Evolutionary conservation across 345 rosid genomes (phyloP), one percentile per base, ranked within the genome.

Genomic region (Mallotus nudiflorus): DNA sequence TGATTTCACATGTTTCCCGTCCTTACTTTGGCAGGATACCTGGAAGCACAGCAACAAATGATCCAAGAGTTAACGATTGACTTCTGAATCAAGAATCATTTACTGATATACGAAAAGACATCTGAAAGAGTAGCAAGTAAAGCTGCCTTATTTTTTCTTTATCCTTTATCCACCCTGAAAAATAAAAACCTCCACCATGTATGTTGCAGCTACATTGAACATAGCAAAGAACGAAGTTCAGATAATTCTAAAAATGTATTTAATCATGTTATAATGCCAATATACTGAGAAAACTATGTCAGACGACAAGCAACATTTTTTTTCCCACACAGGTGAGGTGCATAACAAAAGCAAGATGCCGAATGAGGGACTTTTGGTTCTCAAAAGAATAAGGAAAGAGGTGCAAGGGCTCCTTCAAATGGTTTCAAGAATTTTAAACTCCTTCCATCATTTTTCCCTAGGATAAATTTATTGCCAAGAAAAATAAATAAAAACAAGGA

Each of bases 41-140:
- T 67, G 71, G 20, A 67, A 55, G 27, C 20, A 67, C 20, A 25
- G 44, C 6, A 9, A 63, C 22, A 45, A 45, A 27, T 39, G 58
- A 53, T 35, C 55, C 60, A 22, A 3, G 6, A 53, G 51, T 39
- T 33, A 24, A n/a, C 22, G 10, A 42, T 29, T 44, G 13, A 62
- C 19, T 31, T 12, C 20, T 61, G 48, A 37, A 39, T 24, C 65
- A 40, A 37, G 49, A 39, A 60, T 60, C 64, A 0, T 61, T 40
- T 5, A 40, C 6, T 24, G 29, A 39, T n/a, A 39, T 37, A 11
- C 37, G 6, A 61, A 59, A 33, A 19, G 6, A 3, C 0, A 40
- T 16, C 18, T 20, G 27, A 40, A 61, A 61, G 31, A 11, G 35
- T 48, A 61, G 28, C 50, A 39, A 22, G 27, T 39, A 39, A 39